These are phyloP conservation scores for Saturnispora hagleri DNA, from an alignment of 805 yeast species.

Conservation along the genomic window DNA sequence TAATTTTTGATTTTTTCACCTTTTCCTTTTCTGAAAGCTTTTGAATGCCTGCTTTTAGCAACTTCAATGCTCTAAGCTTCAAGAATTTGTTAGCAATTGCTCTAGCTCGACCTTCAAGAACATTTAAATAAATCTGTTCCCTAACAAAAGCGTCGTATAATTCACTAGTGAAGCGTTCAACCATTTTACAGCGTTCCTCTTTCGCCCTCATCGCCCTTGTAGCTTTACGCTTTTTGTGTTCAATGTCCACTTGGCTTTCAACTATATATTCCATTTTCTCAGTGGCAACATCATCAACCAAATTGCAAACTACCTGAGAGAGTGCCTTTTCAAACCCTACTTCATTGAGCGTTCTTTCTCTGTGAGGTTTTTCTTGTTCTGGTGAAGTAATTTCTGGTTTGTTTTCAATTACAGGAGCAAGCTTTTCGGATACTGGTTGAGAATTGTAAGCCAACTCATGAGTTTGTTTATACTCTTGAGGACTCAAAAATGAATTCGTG, in stretches of 20 bases:
- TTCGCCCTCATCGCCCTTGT: constrained; percentile 15
- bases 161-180: constrained; percentile 34
- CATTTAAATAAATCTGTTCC: constrained; percentile 40
- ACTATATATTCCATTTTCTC: constrained; percentile 18
- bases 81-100: constrained; percentile 26
- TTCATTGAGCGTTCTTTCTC: constrained; percentile 21
- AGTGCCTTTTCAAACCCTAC: constrained; percentile 27
- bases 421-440: background rate
- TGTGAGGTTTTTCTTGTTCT: background rate
- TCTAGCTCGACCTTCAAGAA: constrained; percentile 40
- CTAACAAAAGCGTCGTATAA: constrained; percentile 52
- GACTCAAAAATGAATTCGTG: background rate
- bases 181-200: constrained; percentile 23
- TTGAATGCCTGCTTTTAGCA: constrained; percentile 25
- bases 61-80: constrained; percentile 25
- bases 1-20: constrained; percentile 29
- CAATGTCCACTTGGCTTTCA: background rate
- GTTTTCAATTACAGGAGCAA: background rate
- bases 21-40: constrained; percentile 19
- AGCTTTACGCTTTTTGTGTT: background rate
- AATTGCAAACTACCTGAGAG: constrained; percentile 15
- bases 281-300: constrained; percentile 21
- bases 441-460: background rate
- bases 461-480: background rate
- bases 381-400: background rate